Base-by-base conservation (phyloP, 2,329 filamentous ascomycete species). In the Penicillium griseofulvum region DNA sequence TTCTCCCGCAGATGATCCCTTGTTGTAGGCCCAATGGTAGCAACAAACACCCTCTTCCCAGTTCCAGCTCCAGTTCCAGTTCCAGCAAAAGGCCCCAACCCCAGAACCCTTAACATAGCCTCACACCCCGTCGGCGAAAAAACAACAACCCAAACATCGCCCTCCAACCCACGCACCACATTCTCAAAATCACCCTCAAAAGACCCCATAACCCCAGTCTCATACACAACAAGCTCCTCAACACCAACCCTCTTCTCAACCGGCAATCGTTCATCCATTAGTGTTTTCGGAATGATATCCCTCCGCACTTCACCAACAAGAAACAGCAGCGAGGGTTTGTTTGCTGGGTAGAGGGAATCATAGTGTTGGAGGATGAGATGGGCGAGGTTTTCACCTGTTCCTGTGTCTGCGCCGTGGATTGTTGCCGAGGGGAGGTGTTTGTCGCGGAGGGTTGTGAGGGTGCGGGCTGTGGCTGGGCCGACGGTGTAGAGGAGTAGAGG, bases 11-110 rank as follows among this genome's bases (percentile, higher is more conserved):
- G 75, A 74, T 90, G 86, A 63, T 91, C 86, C 59, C 87, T 82
- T 11, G 94, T 99, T 17, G 94, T 99, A 12, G 94, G 93, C 0
- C 94, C 94, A 72, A 99, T 99, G 0, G 92, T 95, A 14, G 88
- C 90, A 57, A 97, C 79, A 59, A 83, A 85, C 1, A 86, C 54
- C 45, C 44, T 29, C 22, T 49, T 34, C n/a, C 70, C 47, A 55
- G 41, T 33, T 24, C 22, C 39, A 11, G 11, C 31, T 24, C 22
- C 39, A 11, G 11, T 11, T 9, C 5, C 33, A 38, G 29, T 5
- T 4, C 34, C 24, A 38, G 17, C 41, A 55, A 45, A 53, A 26
- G 46, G 42, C 39, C 82, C 65, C 54, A 81, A 72, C 4, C 70
- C 74, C 49, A 87, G 66, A 49, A 78, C 77, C 56, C 77, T 75